Evolutionary conservation across 495 filamentous ascomycete genomes (phyloP).

Genomic region (Daldinia concentrica): DNA sequence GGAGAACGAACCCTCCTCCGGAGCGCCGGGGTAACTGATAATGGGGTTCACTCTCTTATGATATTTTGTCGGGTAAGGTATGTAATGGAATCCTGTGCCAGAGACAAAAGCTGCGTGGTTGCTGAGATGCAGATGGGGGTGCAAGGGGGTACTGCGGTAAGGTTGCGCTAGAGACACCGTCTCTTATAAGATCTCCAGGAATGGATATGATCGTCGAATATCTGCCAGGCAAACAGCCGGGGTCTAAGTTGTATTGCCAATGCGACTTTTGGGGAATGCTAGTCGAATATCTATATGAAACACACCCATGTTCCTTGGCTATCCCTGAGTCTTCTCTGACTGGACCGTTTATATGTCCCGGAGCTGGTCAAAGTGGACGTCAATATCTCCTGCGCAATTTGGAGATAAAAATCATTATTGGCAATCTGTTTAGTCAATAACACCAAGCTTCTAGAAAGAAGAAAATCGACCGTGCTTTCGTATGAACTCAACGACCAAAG

Average conservation of each 20-base stretch:
- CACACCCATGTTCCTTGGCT: constrained; percentile 45
- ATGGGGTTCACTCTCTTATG: constrained; percentile 15
- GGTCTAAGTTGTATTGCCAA: constrained; percentile 40
- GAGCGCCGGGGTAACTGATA: constrained; percentile 7
- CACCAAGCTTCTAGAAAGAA: constrained; percentile 41
- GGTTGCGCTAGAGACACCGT: constrained; percentile 41
- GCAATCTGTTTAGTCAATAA: constrained; percentile 31
- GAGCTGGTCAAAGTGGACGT: constrained; percentile 39
- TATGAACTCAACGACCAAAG: constrained; percentile 6
- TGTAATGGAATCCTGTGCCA: constrained; percentile 24
- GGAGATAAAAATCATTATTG: constrained; percentile 35
- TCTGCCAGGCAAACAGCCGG: constrained; percentile 31
- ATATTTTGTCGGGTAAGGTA: constrained; percentile 28
- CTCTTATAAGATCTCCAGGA: constrained; percentile 30
- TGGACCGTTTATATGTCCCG: constrained; percentile 33
- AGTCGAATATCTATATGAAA: constrained; percentile 46
- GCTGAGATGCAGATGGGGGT: constrained; percentile 32
- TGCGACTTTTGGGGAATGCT: constrained; percentile 43
- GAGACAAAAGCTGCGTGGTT: constrained; percentile 9
- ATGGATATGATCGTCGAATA: constrained; percentile 37
- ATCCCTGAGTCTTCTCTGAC: constrained; percentile 25
- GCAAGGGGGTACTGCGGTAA: constrained; percentile 39
- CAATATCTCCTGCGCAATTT: constrained; percentile 48
- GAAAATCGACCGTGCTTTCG: constrained; percentile 26
- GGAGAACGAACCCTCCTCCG: background rate